Evolutionary conservation across 1,284 basidiomycete genomes (phyloP), one percentile per base, ranked within the genome.

Genomic region (Papiliotrema terrestris): DNA sequence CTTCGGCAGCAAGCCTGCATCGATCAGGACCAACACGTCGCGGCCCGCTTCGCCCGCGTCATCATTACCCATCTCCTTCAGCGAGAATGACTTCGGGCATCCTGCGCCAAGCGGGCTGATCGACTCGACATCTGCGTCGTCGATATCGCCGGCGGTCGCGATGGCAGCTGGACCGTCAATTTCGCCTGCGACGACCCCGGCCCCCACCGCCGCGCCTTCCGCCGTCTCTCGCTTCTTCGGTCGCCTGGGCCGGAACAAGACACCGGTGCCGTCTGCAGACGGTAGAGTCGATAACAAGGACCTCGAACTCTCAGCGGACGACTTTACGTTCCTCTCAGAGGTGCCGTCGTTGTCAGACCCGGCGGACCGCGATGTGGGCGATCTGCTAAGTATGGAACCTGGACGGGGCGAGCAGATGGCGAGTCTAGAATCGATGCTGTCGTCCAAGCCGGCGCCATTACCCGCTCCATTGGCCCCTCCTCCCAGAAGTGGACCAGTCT

Each of bases 191-290:
- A 9, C 29, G 29, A 39, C 53, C 35, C 29, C 53, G 14, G 52
- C 41, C 4, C 37, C 57, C 19, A 46, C 59, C 2, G 49, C 61
- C 3, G 62, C 58, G 2, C 63, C 71, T 1, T 72, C 75, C 3
- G 72, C 71, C 22, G 74, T 75, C 6, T 71, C 73, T 0, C 66
- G 77, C 20, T 75, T 77, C 63, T 72, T 71, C 25, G 72, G 73
- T 29, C 62, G 74, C 51, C 52, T 71, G 17, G 60, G 61, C 5
- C 63, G 67, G 8, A 55, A 56, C 29, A 44, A 41, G 32, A 45
- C 51, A 13, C 39, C 17, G 19, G 47, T 38, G 11, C 55, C 49
- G 11, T 47, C 54, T 11, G 49, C 53, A 8, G 54, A 55, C 14
- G 53, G 48, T 23, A 22, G 59, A 1, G 57, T 58, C 32, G 52